These are phyloP conservation scores for Ganoderma multipileum DNA, from an alignment of 1,284 basidiomycete genomes.

Conservation along the genomic window DNA sequence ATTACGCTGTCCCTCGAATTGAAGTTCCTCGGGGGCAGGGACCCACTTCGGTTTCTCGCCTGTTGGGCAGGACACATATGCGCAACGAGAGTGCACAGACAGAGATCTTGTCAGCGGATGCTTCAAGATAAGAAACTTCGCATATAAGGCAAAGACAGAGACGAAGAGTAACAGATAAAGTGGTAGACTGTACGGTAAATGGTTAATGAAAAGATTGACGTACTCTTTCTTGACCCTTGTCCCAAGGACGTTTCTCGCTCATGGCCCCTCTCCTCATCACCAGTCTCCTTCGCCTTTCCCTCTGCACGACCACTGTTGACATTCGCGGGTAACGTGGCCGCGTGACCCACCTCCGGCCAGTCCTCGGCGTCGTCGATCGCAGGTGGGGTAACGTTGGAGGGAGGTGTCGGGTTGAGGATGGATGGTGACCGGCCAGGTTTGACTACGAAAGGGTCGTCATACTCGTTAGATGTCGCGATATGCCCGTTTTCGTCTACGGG, in stretches of 20 bases:
- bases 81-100: constrained; percentile 21
- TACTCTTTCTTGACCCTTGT: constrained; percentile 53
- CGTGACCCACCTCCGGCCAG: constrained; percentile 58
- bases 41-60: constrained; percentile 69
- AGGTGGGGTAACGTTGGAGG: constrained; percentile 33
- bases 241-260: constrained; percentile 37
- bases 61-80: constrained; percentile 31
- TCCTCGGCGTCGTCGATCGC: constrained; percentile 46
- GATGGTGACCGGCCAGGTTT: constrained; percentile 29
- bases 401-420: constrained; percentile 24
- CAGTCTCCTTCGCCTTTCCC: constrained; percentile 33
- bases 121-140: constrained; percentile 9
- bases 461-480: constrained; percentile 17
- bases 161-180: constrained; percentile 10
- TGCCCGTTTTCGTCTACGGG: constrained; percentile 20
- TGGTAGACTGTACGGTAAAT: constrained; percentile 19
- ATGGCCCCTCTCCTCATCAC: constrained; percentile 31
- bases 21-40: constrained; percentile 59
- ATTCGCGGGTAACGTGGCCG: constrained; percentile 27
- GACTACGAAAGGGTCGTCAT: constrained; percentile 55
- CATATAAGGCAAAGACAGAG: constrained; percentile 11
- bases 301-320: constrained; percentile 18
- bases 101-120: constrained; percentile 22
- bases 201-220: constrained; percentile 38
- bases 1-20: constrained; percentile 45